Percentiles rank a stretch among this genome's conserved stretches.
Evolutionary conservation across 495 filamentous ascomycete species (phyloP).

Genomic region (Jackrogersella multiformis): DNA sequence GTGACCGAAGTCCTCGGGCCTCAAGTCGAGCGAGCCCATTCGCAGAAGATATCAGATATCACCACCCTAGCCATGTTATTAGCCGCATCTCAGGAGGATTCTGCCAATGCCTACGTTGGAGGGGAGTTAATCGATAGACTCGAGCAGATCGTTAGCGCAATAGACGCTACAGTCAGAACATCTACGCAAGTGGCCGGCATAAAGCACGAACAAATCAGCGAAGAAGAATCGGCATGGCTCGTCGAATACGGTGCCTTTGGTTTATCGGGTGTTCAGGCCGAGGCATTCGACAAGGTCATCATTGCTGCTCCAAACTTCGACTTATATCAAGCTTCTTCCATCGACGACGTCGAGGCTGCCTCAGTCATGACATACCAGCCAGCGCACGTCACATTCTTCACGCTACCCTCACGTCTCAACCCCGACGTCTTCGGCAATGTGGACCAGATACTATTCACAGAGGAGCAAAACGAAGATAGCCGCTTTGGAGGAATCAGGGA

Average conservation of each 20-base stretch:
- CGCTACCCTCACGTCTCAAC: constrained; percentile 18
- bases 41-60: constrained; percentile 21
- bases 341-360: constrained; percentile 23
- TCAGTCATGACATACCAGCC: constrained; percentile 24
- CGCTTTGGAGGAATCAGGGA: constrained; percentile 28
- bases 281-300: constrained; percentile 43
- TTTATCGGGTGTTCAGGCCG: neutral
- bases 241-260: constrained; percentile 19
- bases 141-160: constrained; percentile 27
- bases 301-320: constrained; percentile 32
- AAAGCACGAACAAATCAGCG: constrained; percentile 9
- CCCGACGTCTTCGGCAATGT: constrained; percentile 17
- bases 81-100: constrained; percentile 37
- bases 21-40: constrained; percentile 59
- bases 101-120: constrained; percentile 31
- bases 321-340: constrained; percentile 23
- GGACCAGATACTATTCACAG: constrained; percentile 35
- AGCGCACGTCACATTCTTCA: constrained; percentile 40
- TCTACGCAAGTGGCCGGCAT: constrained; percentile 33
- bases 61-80: constrained; percentile 30
- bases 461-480: constrained; percentile 11
- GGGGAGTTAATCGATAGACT: constrained; percentile 38
- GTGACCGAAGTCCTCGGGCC: constrained; percentile 55
- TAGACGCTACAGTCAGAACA: constrained; percentile 16
- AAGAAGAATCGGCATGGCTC: constrained; percentile 32